phyloP scores from a whole-genome alignment of 352 stramenopile species.

The Albugo laibachii region DNA sequence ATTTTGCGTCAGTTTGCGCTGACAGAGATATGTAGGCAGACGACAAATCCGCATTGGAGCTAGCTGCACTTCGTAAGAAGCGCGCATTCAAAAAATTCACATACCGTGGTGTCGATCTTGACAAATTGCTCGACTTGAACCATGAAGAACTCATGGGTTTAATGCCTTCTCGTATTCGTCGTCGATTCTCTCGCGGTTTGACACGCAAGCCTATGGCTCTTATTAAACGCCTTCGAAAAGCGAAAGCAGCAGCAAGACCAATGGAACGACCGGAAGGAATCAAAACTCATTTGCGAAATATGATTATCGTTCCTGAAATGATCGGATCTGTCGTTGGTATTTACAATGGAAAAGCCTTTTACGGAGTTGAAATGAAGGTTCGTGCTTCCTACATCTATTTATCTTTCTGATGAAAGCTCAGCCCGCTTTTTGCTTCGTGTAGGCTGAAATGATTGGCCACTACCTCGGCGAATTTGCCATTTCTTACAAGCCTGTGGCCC shows the following conservation, averaged over 20 bases:
- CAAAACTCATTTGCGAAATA: slow-evolving; percentile 99
- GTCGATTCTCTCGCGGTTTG: slow-evolving; percentile 96
- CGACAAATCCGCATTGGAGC: slow-evolving; percentile 34
- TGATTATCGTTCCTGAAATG: slow-evolving; percentile 99
- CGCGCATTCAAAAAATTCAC: slow-evolving; percentile 99
- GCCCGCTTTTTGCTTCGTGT: not conserved
- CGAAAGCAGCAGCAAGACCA: slow-evolving; percentile 93
- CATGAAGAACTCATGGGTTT: slow-evolving; percentile 99
- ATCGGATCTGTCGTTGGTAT: slow-evolving; percentile 98
- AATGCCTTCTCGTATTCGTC: slow-evolving; percentile 88
- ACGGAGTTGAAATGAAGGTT: slow-evolving; percentile 99
- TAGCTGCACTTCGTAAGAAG: slow-evolving; percentile 98
- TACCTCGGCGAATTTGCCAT: slow-evolving; percentile 99
- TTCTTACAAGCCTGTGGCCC: slow-evolving; percentile 94
- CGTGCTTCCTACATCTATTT: slow-evolving; percentile 16
- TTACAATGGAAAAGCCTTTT: slow-evolving; percentile 99
- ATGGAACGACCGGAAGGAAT: slow-evolving; percentile 97
- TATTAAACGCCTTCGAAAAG: slow-evolving; percentile 98
- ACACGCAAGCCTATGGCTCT: slow-evolving; percentile 99
- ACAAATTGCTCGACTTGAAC: slow-evolving; percentile 98
- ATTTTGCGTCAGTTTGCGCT: too few species aligned
- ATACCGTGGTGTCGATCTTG: slow-evolving; percentile 97
- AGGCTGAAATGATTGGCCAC: slow-evolving; percentile 99
- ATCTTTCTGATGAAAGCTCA: not conserved
- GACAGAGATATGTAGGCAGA: too few species aligned